These are phyloP conservation scores for Penicillium sp. DNA, from an alignment of 2,329 filamentous ascomycete genomes.

Conservation along the genomic window DNA sequence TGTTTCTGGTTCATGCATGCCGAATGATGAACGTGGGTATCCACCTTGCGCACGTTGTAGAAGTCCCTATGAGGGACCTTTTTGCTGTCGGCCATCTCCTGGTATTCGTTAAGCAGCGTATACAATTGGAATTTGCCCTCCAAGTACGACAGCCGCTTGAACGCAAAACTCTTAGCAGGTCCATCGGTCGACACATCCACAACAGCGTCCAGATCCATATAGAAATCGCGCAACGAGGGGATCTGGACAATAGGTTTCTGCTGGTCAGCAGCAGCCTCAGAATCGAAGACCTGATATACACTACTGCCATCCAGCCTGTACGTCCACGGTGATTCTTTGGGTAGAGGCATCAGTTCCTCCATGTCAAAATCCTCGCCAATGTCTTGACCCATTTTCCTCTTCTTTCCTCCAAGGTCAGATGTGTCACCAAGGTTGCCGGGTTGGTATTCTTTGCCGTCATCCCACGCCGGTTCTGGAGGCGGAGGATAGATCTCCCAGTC, in stretches of 20 bases:
- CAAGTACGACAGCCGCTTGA: constrained; percentile 87
- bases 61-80: constrained; percentile 97
- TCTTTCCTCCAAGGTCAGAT: constrained; percentile 55
- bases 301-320: constrained; percentile 80
- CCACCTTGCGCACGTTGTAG: constrained; percentile 97
- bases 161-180: constrained; percentile 95
- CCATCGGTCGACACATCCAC: constrained; percentile 90
- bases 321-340: constrained; percentile 66
- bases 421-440: constrained; percentile 32
- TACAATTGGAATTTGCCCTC: constrained; percentile 98
- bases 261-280: constrained; percentile 59
- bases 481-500: constrained; percentile 88
- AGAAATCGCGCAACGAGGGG: constrained; percentile 92
- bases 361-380: constrained; percentile 92
- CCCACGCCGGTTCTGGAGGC: constrained; percentile 89
- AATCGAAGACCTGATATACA: constrained; percentile 90
- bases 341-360: constrained; percentile 72
- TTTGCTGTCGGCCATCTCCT: constrained; percentile 97
- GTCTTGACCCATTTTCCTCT: constrained; percentile 80
- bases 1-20: constrained; percentile 99
- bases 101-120: constrained; percentile 89
- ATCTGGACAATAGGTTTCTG: constrained; percentile 73
- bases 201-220: constrained; percentile 87
- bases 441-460: constrained; percentile 55
- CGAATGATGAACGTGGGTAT: constrained; percentile 98